Base-by-base conservation (phyloP, 2,329 filamentous ascomycete species). In the Ambrosiella xylebori region DNA sequence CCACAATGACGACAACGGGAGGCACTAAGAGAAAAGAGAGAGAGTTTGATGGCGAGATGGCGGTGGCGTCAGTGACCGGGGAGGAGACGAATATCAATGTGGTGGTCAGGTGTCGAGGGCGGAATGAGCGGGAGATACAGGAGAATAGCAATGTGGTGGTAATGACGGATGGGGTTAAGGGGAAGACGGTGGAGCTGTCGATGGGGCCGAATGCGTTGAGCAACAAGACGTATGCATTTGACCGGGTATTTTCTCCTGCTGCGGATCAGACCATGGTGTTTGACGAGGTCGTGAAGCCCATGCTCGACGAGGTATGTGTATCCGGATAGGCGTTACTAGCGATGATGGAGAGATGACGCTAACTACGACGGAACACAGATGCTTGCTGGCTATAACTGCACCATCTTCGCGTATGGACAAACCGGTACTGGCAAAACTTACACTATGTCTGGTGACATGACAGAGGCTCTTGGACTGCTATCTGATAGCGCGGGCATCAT, bases 371-470 rank as follows among this genome's bases (percentile, higher is more conserved):
- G 19, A 35, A 50, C 37, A 19, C 64, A 95, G 88, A 95, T 97
- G 77, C 78, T 98, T 47, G 79, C 83, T 27, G 93, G 93, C 56
- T 97, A 88, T 73, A 98, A 98, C 69, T 98, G 93, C 72, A 98
- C 93, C 4, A 95, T 98, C 61, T 98, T 98, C 65, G 93, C 93
- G 39, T 98, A 98, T 68, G 93, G 93, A 35, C 93, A 98, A 69
- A 98, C 93, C 0, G 93, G 93, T 50, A 98, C 93, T 0, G 93
- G 93, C 65, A 98, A 98, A 70, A 98, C 93, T 12, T 98, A 98
- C 70, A 98, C 93, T 27, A 98, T 98, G 93, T 95, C 91, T 0
- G 93, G 93, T 58, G 91, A 98, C 69, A 96, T 98, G 81, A 87
- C 80, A 12, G 87, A 96, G 64, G 88, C 82, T 0, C 71, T 89